Evolutionary conservation across 2,329 filamentous ascomycete species (phyloP), one percentile per base, ranked within the genome.

Genomic region (Neofusicoccum sp.): DNA sequence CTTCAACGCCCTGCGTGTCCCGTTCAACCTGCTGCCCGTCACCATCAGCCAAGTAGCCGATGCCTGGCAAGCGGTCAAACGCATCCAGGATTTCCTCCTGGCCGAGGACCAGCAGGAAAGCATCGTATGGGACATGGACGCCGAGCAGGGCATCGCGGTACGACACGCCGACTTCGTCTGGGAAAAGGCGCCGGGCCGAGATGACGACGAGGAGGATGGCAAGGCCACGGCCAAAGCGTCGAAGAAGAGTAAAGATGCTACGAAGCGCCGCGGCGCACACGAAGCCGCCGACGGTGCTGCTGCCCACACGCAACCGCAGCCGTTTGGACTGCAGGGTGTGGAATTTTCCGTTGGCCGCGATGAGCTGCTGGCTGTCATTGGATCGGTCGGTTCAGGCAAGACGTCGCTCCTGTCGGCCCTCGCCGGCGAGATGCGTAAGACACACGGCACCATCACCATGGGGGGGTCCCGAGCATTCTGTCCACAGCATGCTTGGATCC

Each of bases 41-140:
- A 90, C 97, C 44, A 87, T 98, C 66, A 90, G 92, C 33, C 92
- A 96, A 72, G 86, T 92, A 1, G 90, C 93, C 11, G 95, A 99
- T 76, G 93, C 92, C 1, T 92, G 89, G 20, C 20, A 20, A 20
- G 20, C 20, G 20, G 20, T 20, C 5, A 84, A 87, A 62, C 89
- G 93, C 62, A 92, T 98, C 34, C 86, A 97, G 69, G 90, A 96
- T 57, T 98, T 95, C 65, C 74, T 98, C 41, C 75, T 93, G 4
- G 89, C 91, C 4, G 93, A 98, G 76, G 93, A 99, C 71, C 88
- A 64, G 80, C 86, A 20, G 16, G 91, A 96, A 41, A 86, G 90
- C 20, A 84, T 88, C 6, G 75, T 80, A 2, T 83, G 80, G 77
- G 79, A 86, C 44, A 74, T 78, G 11, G 70, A 79, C 8, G 79